These are phyloP conservation scores for Smittium mucronatum DNA, from an alignment of 371 early-diverging fungal species.

Conservation along the genomic window DNA sequence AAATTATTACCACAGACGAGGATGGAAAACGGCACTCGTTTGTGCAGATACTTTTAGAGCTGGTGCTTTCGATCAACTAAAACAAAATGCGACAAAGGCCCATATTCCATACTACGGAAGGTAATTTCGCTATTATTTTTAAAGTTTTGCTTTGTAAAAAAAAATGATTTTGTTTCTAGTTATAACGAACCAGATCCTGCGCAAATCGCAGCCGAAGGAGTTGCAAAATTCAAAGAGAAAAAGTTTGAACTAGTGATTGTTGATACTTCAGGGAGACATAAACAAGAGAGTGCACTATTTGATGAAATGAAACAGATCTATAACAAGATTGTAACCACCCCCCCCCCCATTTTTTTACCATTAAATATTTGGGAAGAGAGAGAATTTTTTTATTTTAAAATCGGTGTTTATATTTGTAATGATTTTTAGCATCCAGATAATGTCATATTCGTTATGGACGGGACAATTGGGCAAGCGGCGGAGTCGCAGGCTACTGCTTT, in stretches of 20 bases:
- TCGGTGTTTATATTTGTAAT: background rate
- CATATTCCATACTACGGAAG: conserved; percentile 96
- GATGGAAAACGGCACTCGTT: conserved; percentile 93
- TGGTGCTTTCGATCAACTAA: conserved; percentile 99
- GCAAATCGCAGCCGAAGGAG: conserved; percentile 88
- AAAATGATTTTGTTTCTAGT: conserved; percentile 25
- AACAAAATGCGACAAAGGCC: conserved; percentile 97
- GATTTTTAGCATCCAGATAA: conserved; percentile 63
- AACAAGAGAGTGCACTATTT: conserved; percentile 96
- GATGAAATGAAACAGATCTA: conserved; percentile 97
- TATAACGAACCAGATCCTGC: conserved; percentile 95
- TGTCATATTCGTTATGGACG: conserved; percentile 99
- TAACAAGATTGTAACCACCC: conserved; percentile 45
- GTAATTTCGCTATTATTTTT: conserved; percentile 17
- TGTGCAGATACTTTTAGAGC: conserved; percentile 99
- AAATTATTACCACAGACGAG: conserved; percentile 90
- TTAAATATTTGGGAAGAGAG: too few relatives aligned
- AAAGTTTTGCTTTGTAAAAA: background rate
- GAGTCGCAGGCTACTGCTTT: conserved; percentile 95
- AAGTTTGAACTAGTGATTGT: conserved; percentile 97
- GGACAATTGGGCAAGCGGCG: conserved; percentile 98
- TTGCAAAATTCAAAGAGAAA: conserved; percentile 90
- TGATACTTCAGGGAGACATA: conserved; percentile 98
- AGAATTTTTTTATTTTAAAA: background rate
- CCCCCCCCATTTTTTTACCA: background rate